Conservation (phyloP, 305 asterid genomes). For the Fraxinus floribunda region DNA sequence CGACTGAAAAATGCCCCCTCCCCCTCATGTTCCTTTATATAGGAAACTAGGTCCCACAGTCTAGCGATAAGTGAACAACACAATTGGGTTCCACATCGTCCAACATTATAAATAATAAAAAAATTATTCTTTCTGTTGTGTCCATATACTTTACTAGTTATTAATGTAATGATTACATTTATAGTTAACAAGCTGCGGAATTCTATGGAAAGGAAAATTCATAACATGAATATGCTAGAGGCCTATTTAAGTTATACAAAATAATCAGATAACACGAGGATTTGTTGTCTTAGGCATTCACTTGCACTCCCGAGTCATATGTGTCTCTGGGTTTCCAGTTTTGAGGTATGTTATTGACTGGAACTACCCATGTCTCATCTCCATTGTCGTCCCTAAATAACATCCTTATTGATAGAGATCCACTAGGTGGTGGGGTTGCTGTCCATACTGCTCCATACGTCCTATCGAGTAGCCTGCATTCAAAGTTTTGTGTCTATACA, state of each 20-base stretch:
- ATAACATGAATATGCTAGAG: background rate
- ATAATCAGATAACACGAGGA: slow-evolving; percentile 10
- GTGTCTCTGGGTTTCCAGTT: slow-evolving; percentile 77
- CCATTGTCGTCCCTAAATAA: slow-evolving; percentile 59
- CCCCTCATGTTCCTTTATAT: background rate
- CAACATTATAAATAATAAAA: background rate
- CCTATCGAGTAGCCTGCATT: slow-evolving; percentile 69
- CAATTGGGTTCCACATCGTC: background rate
- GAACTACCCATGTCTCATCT: slow-evolving; percentile 71
- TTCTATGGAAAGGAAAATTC: background rate
- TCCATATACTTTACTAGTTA: slow-evolving; percentile 9
- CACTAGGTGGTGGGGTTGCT: slow-evolving; percentile 61
- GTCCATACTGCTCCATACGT: slow-evolving; percentile 79
- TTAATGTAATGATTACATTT: background rate
- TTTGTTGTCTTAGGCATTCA: slow-evolving; percentile 30
- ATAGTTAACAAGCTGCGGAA: background rate
- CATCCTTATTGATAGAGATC: slow-evolving; percentile 75
- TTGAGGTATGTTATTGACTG: slow-evolving; percentile 55
- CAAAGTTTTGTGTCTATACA: slow-evolving; percentile 57
- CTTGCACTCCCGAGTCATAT: slow-evolving; percentile 80
- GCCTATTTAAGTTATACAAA: slow-evolving; percentile 6
- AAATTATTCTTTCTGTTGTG: background rate
- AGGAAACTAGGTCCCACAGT: background rate
- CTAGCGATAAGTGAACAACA: background rate
- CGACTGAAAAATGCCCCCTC: background rate